These are phyloP conservation scores for Sinapis alba DNA, from an alignment of 441 rosid genomes.

Conservation along the genomic window DNA sequence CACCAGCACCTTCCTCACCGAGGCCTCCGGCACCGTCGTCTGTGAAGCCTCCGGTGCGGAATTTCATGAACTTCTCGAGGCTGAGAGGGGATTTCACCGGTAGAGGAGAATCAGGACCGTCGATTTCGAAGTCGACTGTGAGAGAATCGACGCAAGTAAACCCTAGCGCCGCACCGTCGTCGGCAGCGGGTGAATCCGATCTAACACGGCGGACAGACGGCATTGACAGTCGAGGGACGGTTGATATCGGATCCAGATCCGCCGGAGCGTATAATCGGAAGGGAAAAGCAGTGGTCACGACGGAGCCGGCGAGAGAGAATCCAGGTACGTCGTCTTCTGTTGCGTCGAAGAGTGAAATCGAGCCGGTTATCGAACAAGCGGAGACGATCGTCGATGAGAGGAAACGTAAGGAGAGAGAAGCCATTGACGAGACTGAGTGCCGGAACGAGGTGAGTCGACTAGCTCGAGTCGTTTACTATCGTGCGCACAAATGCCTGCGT, in stretches of 20 bases:
- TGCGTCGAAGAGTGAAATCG: constrained; percentile 59
- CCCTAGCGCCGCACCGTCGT: constrained; percentile 49
- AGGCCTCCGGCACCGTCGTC: constrained; percentile 42
- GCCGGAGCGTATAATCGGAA: constrained; percentile 24
- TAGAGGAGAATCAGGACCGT: constrained; percentile 47
- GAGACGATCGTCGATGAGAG: constrained; percentile 45
- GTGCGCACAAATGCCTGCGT: constrained; percentile 27
- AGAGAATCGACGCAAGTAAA: constrained; percentile 70
- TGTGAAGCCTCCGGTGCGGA: constrained; percentile 43
- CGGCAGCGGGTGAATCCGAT: constrained; percentile 39
- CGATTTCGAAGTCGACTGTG: constrained; percentile 43
- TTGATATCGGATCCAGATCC: constrained; percentile 33
- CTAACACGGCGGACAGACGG: constrained; percentile 36
- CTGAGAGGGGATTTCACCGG: constrained; percentile 33
- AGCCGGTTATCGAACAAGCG: constrained; percentile 42
- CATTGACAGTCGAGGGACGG: constrained; percentile 28
- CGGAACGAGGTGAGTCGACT: constrained; percentile 59
- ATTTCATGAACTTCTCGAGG: constrained; percentile 65
- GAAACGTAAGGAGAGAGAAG: constrained; percentile 72
- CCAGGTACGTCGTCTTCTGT: constrained; percentile 56
- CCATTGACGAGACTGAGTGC: constrained; percentile 49
- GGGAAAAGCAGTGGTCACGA: constrained; percentile 32
- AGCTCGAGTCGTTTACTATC: constrained; percentile 19
- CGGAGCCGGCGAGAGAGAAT: constrained; percentile 45
- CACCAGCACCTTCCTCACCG: constrained; percentile 30